These are phyloP conservation scores for Drechslerella dactyloides DNA, from an alignment of 2,329 filamentous ascomycete species.

Conservation along the genomic window DNA sequence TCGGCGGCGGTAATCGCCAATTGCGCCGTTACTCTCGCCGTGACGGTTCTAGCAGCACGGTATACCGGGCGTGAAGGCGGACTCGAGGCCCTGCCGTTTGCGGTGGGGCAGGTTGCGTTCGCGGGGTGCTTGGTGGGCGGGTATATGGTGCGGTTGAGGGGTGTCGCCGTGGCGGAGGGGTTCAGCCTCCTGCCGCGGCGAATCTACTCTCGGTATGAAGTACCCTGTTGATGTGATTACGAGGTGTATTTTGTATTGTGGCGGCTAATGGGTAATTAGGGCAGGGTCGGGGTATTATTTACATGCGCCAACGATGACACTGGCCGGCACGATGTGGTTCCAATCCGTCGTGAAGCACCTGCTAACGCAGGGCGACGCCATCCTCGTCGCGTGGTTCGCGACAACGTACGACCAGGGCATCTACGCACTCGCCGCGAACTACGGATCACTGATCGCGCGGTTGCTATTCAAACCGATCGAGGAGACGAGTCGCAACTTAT, in stretches of 20 bases:
- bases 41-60: conserved; percentile 69
- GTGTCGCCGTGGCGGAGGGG: conserved; percentile 64
- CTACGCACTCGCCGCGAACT: conserved; percentile 93
- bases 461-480: conserved; percentile 94
- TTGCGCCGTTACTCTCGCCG: conserved; percentile 75
- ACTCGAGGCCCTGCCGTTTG: conserved; percentile 84
- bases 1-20: conserved; percentile 78
- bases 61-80: conserved; percentile 58
- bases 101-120: conserved; percentile 82
- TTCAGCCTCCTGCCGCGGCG: conserved; percentile 72
- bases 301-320: conserved; percentile 53
- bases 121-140: conserved; percentile 71
- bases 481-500: conserved; percentile 88
- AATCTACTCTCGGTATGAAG: conserved; percentile 57
- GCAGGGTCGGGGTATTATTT: conserved; percentile 47
- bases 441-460: conserved; percentile 84
- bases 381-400: conserved; percentile 80
- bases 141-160: conserved; percentile 70
- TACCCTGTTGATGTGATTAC: too few relatives aligned
- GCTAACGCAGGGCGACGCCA: conserved; percentile 90
- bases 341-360: conserved; percentile 92
- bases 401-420: conserved; percentile 82
- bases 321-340: conserved; percentile 81
- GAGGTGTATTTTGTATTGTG: too few relatives aligned
- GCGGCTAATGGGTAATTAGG: conserved; percentile 10